Conservation (phyloP, 2,329 filamentous ascomycete genomes). For the Colletotrichum spinosum region DNA sequence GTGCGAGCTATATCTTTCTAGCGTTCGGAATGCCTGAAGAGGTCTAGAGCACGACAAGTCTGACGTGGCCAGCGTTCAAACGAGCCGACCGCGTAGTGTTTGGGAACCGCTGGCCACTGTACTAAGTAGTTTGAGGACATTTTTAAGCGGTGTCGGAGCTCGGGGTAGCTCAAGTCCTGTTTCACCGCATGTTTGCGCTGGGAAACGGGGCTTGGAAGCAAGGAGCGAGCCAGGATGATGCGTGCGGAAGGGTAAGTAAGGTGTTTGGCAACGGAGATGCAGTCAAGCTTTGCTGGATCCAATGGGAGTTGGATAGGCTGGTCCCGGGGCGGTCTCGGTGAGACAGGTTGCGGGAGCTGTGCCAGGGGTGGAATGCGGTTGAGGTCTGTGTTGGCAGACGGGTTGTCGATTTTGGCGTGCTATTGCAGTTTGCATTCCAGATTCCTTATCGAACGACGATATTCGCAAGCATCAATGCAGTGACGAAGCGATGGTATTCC, state of each 20-base stretch:
- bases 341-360: conserved; percentile 6
- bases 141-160: conserved; percentile 19
- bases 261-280: not conserved
- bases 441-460: too few relatives aligned
- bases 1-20: too few relatives aligned
- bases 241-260: too few relatives aligned
- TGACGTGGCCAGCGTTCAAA: conserved; percentile 18
- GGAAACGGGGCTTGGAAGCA: not conserved
- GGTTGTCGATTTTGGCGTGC: not conserved
- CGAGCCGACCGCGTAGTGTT: not conserved
- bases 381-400: not conserved
- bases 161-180: conserved; percentile 5
- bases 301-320: conserved; percentile 1
- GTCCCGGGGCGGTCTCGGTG: conserved; percentile 6
- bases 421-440: not conserved
- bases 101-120: too few relatives aligned
- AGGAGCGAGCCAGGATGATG: not conserved
- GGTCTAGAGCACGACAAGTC: conserved; percentile 1
- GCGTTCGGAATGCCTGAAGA: too few relatives aligned
- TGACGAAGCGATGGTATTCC: too few relatives aligned
- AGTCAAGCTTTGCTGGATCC: conserved; percentile 23
- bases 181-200: conserved; percentile 29
- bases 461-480: too few relatives aligned
- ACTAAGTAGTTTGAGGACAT: not conserved
- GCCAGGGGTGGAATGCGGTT: too few relatives aligned